phyloP scores from a whole-genome alignment of 2,329 filamentous ascomycete genomes.

The Aspergillus pseudotamarii region DNA sequence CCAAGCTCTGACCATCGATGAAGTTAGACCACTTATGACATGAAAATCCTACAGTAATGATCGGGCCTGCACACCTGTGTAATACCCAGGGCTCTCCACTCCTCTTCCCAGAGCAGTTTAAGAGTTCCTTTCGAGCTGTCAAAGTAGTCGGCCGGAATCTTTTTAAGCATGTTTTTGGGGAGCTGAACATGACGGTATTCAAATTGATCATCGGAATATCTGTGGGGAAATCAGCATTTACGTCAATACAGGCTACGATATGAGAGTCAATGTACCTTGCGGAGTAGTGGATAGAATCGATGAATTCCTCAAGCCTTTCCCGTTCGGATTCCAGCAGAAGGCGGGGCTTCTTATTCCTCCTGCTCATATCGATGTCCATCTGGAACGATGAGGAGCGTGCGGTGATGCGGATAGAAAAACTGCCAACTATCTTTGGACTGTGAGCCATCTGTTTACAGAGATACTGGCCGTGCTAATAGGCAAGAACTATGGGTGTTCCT shows the following conservation, averaged over 20 bases:
- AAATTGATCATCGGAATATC: slow-evolving; percentile 89
- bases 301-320: slow-evolving; percentile 82
- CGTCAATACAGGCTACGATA: background rate
- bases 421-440: background rate
- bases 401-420: slow-evolving; percentile 1
- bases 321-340: slow-evolving; percentile 79
- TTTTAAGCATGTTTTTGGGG: slow-evolving; percentile 97
- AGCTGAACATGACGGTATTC: slow-evolving; percentile 98
- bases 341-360: slow-evolving; percentile 85
- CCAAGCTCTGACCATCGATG: slow-evolving; percentile 71
- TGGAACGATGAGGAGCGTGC: slow-evolving; percentile 19
- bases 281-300: slow-evolving; percentile 95
- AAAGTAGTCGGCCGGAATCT: slow-evolving; percentile 92
- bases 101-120: slow-evolving; percentile 96
- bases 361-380: slow-evolving; percentile 71
- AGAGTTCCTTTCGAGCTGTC: slow-evolving; percentile 86
- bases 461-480: background rate
- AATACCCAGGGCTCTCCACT: slow-evolving; percentile 96
- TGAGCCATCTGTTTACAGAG: background rate
- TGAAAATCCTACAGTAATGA: background rate
- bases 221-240: slow-evolving; percentile 43
- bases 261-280: slow-evolving; percentile 64
- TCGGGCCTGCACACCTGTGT: slow-evolving; percentile 72
- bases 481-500: background rate
- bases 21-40: slow-evolving; percentile 8